phyloP scores from a whole-genome alignment of 23 red algal species.

The Chondrus crispus region DNA sequence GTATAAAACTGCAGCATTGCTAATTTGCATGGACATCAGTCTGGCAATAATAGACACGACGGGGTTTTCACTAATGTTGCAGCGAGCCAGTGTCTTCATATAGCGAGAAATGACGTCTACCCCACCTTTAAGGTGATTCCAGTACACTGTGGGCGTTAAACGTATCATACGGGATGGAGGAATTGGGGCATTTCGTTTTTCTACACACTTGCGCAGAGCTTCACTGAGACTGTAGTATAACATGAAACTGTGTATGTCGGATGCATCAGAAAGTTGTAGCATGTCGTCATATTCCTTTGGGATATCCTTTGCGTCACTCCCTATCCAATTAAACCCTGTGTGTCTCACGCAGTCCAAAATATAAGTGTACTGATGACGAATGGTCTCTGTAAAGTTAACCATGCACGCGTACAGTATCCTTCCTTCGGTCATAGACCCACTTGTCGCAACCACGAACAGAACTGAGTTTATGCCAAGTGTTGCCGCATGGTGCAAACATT shows the following conservation, averaged over 20 bases:
- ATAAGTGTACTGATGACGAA: neutral
- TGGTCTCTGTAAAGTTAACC: neutral
- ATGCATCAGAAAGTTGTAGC: neutral
- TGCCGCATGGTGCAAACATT: neutral
- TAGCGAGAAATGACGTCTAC: neutral
- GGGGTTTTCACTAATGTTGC: conserved; percentile 5
- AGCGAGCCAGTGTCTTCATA: neutral
- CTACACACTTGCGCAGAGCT: neutral
- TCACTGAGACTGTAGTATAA: conserved; percentile 3
- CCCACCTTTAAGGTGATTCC: neutral
- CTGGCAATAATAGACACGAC: neutral
- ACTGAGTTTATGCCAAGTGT: neutral
- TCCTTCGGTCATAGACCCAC: neutral
- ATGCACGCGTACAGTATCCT: neutral
- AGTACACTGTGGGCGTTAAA: neutral
- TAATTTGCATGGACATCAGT: neutral
- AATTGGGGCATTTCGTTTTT: neutral
- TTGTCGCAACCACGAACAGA: conserved; percentile 11
- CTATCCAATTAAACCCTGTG: neutral
- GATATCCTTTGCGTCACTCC: neutral
- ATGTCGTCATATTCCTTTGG: neutral
- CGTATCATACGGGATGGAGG: neutral
- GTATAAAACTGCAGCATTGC: neutral
- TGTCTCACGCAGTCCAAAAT: neutral
- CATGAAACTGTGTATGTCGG: neutral